These are phyloP conservation scores for Heliocybe sulcata DNA, from an alignment of 1,284 basidiomycete species.

Conservation along the genomic window DNA sequence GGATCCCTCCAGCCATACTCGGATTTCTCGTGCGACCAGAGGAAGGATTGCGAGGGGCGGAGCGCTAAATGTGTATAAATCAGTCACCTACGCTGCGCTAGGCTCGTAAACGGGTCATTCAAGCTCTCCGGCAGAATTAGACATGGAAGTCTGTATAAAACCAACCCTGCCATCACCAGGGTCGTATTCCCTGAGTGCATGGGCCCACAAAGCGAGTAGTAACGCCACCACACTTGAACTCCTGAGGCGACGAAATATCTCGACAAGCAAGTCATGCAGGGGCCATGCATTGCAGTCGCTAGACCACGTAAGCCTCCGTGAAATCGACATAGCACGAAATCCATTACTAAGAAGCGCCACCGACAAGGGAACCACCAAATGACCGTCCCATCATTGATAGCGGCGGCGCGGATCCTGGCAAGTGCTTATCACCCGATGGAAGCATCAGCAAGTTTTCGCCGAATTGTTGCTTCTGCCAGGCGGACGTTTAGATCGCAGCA, in stretches of 20 bases:
- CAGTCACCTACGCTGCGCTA: background rate
- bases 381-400: background rate
- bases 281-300: slow-evolving; percentile 5
- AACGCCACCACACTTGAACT: too few relatives aligned
- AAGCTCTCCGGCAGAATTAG: too few relatives aligned
- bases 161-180: too few relatives aligned
- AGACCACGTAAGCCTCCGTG: background rate
- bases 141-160: too few relatives aligned
- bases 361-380: background rate
- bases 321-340: background rate
- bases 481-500: too few relatives aligned
- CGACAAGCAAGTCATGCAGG: background rate
- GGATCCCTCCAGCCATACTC: slow-evolving; percentile 67
- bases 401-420: background rate
- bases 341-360: background rate
- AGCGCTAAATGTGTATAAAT: slow-evolving; percentile 39
- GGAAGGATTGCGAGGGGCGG: slow-evolving; percentile 80
- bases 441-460: too few relatives aligned
- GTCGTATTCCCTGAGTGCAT: too few relatives aligned
- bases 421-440: too few relatives aligned
- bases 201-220: too few relatives aligned
- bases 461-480: too few relatives aligned
- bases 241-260: too few relatives aligned
- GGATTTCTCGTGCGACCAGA: slow-evolving; percentile 73
- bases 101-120: too few relatives aligned